A percentile compares a stretch with the other conserved stretches of the same genome.
These are phyloP conservation scores for Nasturtium officinale DNA, from an alignment of 345 rosid species.

Conservation along the genomic window DNA sequence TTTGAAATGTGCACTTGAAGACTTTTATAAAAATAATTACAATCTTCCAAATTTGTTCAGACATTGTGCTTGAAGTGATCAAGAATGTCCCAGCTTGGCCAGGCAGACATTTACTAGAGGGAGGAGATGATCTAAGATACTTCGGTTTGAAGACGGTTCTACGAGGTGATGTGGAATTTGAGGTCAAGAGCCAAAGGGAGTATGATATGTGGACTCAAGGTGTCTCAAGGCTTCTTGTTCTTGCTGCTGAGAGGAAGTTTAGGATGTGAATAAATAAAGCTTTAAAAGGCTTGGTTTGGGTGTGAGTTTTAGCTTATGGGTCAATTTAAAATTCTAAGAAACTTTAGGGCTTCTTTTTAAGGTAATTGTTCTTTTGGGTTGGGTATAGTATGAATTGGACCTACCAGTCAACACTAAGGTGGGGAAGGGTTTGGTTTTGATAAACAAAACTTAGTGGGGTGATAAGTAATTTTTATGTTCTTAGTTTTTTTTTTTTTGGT, in stretches of 20 bases:
- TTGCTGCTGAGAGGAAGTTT: constrained; percentile 71
- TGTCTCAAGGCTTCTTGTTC: constrained; percentile 73
- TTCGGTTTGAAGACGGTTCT: constrained; percentile 75
- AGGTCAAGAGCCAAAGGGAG: constrained; percentile 77
- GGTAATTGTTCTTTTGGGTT: constrained; percentile 27
- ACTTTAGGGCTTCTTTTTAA: constrained; percentile 26
- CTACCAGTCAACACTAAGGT: constrained; percentile 27
- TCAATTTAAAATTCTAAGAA: background rate
- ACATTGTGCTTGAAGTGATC: constrained; percentile 82
- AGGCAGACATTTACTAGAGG: constrained; percentile 87
- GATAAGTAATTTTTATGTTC: constrained; percentile 27
- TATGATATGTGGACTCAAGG: constrained; percentile 94
- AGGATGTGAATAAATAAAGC: constrained; percentile 49
- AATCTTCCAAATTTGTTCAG: constrained; percentile 46
- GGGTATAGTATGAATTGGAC: constrained; percentile 38
- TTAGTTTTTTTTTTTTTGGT: constrained; percentile 11
- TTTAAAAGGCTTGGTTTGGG: background rate
- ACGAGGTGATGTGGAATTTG: constrained; percentile 79
- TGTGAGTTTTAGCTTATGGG: constrained; percentile 41
- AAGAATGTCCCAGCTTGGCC: constrained; percentile 92
- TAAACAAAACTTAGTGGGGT: constrained; percentile 29
- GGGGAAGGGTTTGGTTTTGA: constrained; percentile 18
- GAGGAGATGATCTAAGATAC: constrained; percentile 78
- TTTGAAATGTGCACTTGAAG: constrained; percentile 45
- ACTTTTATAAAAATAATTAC: constrained; percentile 20